Conservation (phyloP, 2,329 filamentous ascomycete species). For the Fusarium solani-melongenae region DNA sequence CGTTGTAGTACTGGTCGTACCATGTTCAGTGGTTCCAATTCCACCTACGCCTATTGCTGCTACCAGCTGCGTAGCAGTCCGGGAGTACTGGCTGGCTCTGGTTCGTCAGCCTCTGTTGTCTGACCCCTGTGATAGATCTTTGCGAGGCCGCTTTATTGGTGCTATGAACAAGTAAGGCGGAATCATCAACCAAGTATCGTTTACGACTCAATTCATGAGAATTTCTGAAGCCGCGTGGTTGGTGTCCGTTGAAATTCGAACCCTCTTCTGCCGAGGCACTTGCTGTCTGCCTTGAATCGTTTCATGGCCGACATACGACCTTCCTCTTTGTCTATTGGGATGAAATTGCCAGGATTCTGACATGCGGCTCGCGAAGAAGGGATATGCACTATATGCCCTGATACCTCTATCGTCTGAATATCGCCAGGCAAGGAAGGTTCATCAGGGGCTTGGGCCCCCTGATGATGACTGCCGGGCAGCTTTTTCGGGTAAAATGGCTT, state of each 20-base stretch:
- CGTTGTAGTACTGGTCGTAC: too few relatives aligned
- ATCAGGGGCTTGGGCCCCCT: not conserved
- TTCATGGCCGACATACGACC: not conserved
- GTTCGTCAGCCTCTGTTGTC: not conserved
- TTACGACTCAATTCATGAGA: not conserved
- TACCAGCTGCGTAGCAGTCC: not conserved
- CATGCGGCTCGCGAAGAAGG: rapidly evolving
- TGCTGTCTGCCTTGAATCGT: not conserved
- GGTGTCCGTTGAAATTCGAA: not conserved
- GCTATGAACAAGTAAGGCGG: not conserved
- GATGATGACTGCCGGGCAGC: not conserved
- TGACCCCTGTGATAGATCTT: not conserved
- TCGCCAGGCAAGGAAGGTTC: not conserved
- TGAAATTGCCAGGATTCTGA: not conserved
- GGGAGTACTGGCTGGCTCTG: not conserved
- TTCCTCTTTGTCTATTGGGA: not conserved
- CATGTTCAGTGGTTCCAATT: too few relatives aligned
- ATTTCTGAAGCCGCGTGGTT: not conserved
- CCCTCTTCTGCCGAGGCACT: not conserved
- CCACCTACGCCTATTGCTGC: too few relatives aligned
- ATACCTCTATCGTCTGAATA: not conserved
- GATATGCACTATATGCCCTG: not conserved
- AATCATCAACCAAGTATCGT: not conserved
- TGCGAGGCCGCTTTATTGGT: not conserved
- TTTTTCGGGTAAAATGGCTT: too few relatives aligned